phyloP scores from a whole-genome alignment of 164 flowering plant genomes.

The Umbellularia californica region DNA sequence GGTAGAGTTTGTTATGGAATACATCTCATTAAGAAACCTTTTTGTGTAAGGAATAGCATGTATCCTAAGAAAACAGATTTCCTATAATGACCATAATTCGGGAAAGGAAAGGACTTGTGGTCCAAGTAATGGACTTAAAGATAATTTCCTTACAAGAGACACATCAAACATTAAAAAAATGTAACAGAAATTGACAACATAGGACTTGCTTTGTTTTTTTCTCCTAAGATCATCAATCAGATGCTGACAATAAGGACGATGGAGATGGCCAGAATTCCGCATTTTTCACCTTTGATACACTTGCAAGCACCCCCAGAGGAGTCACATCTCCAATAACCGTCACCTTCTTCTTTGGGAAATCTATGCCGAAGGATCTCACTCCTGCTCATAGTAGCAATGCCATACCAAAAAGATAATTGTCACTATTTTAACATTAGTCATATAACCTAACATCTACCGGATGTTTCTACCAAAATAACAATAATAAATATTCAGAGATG shows the following conservation, averaged over 20 bases:
- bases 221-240: neutral
- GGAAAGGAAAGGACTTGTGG: too few relatives aligned
- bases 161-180: too few relatives aligned
- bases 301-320: conserved; percentile 64
- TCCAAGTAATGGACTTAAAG: too few relatives aligned
- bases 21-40: too few relatives aligned
- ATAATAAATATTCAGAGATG: too few relatives aligned
- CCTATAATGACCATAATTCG: too few relatives aligned
- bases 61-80: too few relatives aligned
- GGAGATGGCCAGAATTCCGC: conserved; percentile 86
- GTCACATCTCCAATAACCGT: conserved; percentile 77
- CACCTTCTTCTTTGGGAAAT: conserved; percentile 74
- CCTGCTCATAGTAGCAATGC: conserved; percentile 40
- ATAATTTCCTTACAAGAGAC: too few relatives aligned
- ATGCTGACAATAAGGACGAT: neutral
- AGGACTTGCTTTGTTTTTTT: neutral
- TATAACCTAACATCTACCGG: neutral
- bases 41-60: too few relatives aligned
- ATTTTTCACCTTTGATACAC: conserved; percentile 77
- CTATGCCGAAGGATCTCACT: conserved; percentile 79
- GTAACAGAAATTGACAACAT: neutral
- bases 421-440: neutral
- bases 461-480: too few relatives aligned
- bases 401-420: neutral
- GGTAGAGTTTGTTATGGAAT: too few relatives aligned